phyloP scores from a whole-genome alignment of 2,329 filamentous ascomycete species.

The Penicillium sp. region DNA sequence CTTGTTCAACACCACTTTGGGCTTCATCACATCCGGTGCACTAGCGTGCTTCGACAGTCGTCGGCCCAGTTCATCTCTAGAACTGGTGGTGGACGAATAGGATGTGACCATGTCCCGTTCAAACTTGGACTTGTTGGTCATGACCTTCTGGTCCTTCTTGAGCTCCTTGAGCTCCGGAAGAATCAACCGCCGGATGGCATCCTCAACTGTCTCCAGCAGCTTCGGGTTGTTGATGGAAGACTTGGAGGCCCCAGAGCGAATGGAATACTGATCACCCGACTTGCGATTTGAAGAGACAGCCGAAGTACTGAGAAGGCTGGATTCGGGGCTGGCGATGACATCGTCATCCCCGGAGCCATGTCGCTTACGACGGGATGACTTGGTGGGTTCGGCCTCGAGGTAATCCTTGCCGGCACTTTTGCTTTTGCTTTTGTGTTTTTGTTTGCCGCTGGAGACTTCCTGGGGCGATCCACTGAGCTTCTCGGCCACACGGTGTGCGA shows the following conservation, averaged over 20 bases:
- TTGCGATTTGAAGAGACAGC: constrained; percentile 54
- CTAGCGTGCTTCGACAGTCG: constrained; percentile 61
- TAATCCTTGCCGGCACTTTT: constrained; percentile 48
- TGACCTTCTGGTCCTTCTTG: constrained; percentile 82
- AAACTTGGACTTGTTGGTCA: constrained; percentile 67
- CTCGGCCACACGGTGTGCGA: constrained; percentile 66
- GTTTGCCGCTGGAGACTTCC: constrained; percentile 45
- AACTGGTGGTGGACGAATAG: constrained; percentile 56
- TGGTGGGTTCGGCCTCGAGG: constrained; percentile 42
- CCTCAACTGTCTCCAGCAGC: constrained; percentile 84
- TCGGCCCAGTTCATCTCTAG: constrained; percentile 54
- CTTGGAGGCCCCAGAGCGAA: constrained; percentile 57
- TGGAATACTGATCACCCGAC: constrained; percentile 58
- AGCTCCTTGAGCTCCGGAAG: constrained; percentile 87
- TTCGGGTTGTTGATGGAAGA: constrained; percentile 91
- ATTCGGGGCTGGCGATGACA: constrained; percentile 54
- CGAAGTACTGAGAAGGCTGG: constrained; percentile 59
- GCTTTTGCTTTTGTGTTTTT: constrained; percentile 44
- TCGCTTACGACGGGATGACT: constrained; percentile 48
- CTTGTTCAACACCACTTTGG: constrained; percentile 59
- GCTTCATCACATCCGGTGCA: constrained; percentile 59
- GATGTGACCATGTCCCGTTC: constrained; percentile 63
- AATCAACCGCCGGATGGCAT: constrained; percentile 84
- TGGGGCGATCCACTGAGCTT: constrained; percentile 57
- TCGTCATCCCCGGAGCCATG: constrained; percentile 55